phyloP scores from a whole-genome alignment of 306 rosid genomes.

The Casuarina equisetifolia region DNA sequence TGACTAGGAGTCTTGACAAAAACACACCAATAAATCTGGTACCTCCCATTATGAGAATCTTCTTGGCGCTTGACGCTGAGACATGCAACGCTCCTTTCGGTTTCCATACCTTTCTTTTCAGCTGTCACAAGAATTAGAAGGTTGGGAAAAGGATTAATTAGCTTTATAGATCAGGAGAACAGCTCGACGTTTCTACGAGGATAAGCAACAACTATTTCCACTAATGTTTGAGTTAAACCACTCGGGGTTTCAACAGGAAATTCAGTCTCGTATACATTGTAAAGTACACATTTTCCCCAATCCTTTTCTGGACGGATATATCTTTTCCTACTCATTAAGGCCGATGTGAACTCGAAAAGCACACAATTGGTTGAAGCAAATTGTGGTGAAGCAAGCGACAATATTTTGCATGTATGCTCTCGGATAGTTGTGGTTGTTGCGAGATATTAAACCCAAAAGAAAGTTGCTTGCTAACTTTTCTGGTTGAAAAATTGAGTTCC shows the following conservation, averaged over 20 bases:
- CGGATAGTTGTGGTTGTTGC: background rate
- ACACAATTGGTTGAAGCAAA: background rate
- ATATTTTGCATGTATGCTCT: background rate
- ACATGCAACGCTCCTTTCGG: constrained; percentile 63
- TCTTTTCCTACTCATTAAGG: background rate
- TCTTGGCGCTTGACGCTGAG: constrained; percentile 74
- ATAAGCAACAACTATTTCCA: background rate
- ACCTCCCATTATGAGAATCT: constrained; percentile 95
- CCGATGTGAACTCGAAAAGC: background rate
- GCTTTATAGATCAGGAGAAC: background rate
- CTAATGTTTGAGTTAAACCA: background rate
- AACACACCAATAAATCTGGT: constrained; percentile 89
- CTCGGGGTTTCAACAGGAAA: no score
- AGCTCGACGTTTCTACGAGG: background rate
- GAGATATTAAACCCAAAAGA: background rate
- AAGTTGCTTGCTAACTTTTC: background rate
- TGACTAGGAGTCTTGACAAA: constrained; percentile 90
- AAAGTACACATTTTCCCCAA: background rate
- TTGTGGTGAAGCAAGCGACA: background rate
- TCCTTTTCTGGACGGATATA: background rate
- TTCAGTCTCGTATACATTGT: background rate
- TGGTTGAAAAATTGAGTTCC: background rate
- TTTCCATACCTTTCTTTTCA: constrained; percentile 56
- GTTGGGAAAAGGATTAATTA: background rate
- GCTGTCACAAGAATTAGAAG: constrained; percentile 38